Conservation (phyloP, 2,329 filamentous ascomycete species). For the Talaromyces sp. region DNA sequence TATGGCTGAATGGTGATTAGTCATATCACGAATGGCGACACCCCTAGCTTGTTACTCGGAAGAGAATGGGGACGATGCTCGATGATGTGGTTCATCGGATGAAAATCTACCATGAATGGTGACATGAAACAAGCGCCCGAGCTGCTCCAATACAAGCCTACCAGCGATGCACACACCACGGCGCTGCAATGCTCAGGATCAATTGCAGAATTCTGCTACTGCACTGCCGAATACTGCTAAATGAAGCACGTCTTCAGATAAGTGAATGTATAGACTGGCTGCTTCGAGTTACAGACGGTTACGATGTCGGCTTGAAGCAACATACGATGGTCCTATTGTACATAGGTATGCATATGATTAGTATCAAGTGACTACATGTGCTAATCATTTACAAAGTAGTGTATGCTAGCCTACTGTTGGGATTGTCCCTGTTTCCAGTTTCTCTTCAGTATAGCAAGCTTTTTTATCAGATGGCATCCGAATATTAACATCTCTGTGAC, state of each 20-base stretch:
- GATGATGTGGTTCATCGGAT: neutral
- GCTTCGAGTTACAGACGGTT: neutral
- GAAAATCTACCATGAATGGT: neutral
- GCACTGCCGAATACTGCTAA: neutral
- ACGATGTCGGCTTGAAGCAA: neutral
- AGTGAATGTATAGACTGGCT: too few species aligned
- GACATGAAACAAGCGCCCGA: neutral
- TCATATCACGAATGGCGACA: neutral
- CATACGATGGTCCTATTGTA: neutral
- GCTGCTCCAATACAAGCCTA: neutral
- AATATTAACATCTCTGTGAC: too few species aligned
- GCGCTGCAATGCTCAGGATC: neutral
- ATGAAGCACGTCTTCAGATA: neutral
- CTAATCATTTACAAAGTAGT: neutral
- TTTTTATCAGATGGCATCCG: too few species aligned
- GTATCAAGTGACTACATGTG: neutral
- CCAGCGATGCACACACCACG: neutral
- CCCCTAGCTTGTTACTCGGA: neutral
- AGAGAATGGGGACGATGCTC: neutral
- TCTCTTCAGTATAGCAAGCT: too few species aligned
- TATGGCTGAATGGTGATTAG: neutral
- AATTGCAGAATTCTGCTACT: neutral
- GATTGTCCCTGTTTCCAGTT: too few species aligned
- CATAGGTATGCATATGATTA: neutral
- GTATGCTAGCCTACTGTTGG: too few species aligned